Evolutionary conservation across 1,284 basidiomycete species (phyloP), one percentile per base, ranked within the genome.

Genomic region (Leucoagaricus sp.): DNA sequence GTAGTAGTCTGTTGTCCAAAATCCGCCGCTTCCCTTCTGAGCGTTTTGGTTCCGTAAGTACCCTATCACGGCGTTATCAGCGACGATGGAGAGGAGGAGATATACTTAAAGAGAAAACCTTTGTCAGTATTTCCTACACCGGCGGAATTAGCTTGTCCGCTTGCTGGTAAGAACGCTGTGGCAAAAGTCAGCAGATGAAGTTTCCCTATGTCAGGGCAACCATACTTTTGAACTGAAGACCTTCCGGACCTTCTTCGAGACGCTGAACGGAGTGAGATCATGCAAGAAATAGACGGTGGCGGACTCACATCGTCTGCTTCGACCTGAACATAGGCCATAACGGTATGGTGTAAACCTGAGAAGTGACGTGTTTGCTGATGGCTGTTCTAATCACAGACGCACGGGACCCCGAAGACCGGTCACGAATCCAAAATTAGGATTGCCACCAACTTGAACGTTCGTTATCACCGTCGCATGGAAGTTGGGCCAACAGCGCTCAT

Each of bases 1-100:
- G 65, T 91, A 92, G 67, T 89, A 89, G 58, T 92, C 89, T 29
- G 91, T 65, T 25, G 81, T 83, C 89, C 88, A 92, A 71, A 91
- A 90, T 1, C 82, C 81, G 3, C 78, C 71, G 8, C 75, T 61
- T 10, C 74, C 73, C 61, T 78, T 61, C 52, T 70, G 68, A 42
- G 65, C 70, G n/a, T 70, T 72, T 58, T 72, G 77, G 65, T 79
- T 83, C 64, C 80, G 66, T 26, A 82, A 68, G 62, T 85, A 85
- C 28, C 82, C 84, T 86, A 61, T 8, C 50, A 52, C 36, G 15
- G 52, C 58, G 26, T 55, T 29, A 12, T 33, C 38, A 34, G 36
- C 23, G 4, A 38, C 28, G 26, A 17, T 8, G n/a, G 15, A 21
- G 26, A 44, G 17, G 23, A 17, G 40, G 23, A 34, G 25, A 72